Evolutionary conservation across 495 filamentous ascomycete genomes (phyloP), one percentile per base, ranked within the genome.

Genomic region (Penicillium samsonianum): DNA sequence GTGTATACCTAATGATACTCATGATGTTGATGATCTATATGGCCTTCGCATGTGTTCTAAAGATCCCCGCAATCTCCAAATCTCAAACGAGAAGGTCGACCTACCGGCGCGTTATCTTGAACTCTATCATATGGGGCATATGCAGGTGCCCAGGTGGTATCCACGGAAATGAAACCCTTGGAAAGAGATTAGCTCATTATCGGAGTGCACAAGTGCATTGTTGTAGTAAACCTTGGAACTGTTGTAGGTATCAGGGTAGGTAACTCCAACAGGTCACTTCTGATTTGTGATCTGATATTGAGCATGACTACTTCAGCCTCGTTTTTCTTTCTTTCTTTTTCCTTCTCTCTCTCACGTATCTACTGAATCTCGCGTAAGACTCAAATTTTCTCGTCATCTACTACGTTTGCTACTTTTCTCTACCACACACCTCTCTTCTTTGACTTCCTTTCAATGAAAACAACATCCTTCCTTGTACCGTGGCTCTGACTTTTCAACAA

Each of bases 31-130:
- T 17, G 16, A 17, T 38, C n/a, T 8, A 6, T 17, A 9, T 17
- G n/a, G 6, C 2, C 16, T n/a, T 37, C 16, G 3, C 6, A 16
- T 37, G 16, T 9, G 35, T 38, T n/a, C 35, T 17, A 17, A 17
- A 37, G 14, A 17, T 38, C 35, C 33, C 35, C 35, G 2, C 35
- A 38, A 38, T 38, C 35, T 35, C 33, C 47, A 30, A 38, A 28
- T 16, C 49, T 38, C 16, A 61, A 66, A 56, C 2, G 1, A 50
- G 61, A 17, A 66, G 61, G 61, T 60, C 3, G 64, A 58, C 64
- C 57, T 58, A 52, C 44, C 26, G 20, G 45, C 43, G 35, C 38
- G 54, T 64, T 58, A 50, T 23, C 22, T 23, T 44, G 19, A 54
- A 44, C 41, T 41, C 35, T 38, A 38, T 38, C 35, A 17, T 3